phyloP scores from a whole-genome alignment of 2,329 filamentous ascomycete species.

The Cytospora leucostoma region DNA sequence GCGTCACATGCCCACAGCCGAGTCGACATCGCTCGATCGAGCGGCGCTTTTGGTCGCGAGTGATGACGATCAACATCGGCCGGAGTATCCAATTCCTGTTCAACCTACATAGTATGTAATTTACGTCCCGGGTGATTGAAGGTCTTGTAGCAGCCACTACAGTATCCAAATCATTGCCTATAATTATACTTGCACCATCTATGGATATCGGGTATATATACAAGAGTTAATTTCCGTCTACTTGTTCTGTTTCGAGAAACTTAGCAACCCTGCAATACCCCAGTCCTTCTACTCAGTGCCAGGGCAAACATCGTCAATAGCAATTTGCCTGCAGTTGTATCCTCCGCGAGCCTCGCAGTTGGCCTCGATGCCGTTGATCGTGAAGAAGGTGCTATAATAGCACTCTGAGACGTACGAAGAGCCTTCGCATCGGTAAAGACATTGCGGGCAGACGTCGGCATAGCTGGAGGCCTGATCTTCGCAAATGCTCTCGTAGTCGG shows the following conservation, averaged over 20 bases:
- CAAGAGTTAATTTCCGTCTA: background rate
- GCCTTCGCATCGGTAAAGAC: constrained; percentile 15
- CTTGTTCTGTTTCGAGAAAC: background rate
- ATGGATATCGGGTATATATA: too few species aligned
- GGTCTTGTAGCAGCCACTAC: too few species aligned
- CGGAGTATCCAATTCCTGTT: too few species aligned
- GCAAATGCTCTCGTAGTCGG: constrained; percentile 23
- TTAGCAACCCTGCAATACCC: too few species aligned
- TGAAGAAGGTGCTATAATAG: constrained; percentile 21
- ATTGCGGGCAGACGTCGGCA: constrained; percentile 20
- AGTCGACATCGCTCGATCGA: too few species aligned
- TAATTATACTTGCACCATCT: too few species aligned
- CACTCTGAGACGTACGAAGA: constrained; percentile 12
- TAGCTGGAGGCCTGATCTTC: constrained; percentile 18
- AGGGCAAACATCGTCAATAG: constrained; percentile 19
- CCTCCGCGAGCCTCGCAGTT: constrained; percentile 15
- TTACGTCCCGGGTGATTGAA: too few species aligned
- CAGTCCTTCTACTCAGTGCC: background rate
- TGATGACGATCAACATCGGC: too few species aligned
- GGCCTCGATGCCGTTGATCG: constrained; percentile 17
- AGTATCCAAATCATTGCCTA: too few species aligned
- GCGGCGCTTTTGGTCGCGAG: too few species aligned
- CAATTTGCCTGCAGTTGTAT: constrained; percentile 9
- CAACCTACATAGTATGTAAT: too few species aligned
- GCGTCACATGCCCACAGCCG: too few species aligned